Evolutionary conservation across 1,284 basidiomycete genomes (phyloP), one percentile per base, ranked within the genome.

Genomic region (Ganoderma boninense): DNA sequence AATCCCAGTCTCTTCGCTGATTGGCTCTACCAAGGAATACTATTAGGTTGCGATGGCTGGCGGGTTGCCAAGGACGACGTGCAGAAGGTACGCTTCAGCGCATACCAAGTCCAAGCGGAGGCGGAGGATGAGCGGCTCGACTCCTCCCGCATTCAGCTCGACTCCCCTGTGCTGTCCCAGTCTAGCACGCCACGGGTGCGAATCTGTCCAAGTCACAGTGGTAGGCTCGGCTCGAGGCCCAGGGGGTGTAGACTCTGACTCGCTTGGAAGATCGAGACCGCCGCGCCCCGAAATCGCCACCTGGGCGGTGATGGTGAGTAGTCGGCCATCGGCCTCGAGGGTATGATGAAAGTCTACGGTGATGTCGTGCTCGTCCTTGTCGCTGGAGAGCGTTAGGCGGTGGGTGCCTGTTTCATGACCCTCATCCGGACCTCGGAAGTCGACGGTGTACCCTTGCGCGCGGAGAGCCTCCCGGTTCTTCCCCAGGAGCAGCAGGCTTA

Each of bases 41-140:
- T 11, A 26, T 11, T 11, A 54, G 26, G 23, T 4, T 13, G n/a
- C 23, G 4, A 23, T 10, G 23, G 38, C 38, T 10, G 49, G 49
- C 23, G 49, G 49, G 23, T 54, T 23, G 13, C 14, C 26, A 13
- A 54, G 23, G 23, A 23, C 23, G 49, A 54, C 11, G 3, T 54
- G n/a, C 23, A 54, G 49, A 13, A 54, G 49, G 3, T 54, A 54
- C 11, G 49, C 49, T 14, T 54, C 49, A 14, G 49, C 49, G 49
- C 49, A 54, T 23, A 54, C 26, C 49, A 54, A 54, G 49, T 54
- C 49, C 49, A 54, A 23, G 11, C 49, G 49, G 49, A 54, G 49
- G 49, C 49, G 49, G 11, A 54, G n/a, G 13, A 26, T 26, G 10
- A 54, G 49, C 11, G 13, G n/a, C 11, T 54, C 23, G 26, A 13